Conservation (phyloP, 2,329 filamentous ascomycete species). For the Coniochaeta prunicola region DNA sequence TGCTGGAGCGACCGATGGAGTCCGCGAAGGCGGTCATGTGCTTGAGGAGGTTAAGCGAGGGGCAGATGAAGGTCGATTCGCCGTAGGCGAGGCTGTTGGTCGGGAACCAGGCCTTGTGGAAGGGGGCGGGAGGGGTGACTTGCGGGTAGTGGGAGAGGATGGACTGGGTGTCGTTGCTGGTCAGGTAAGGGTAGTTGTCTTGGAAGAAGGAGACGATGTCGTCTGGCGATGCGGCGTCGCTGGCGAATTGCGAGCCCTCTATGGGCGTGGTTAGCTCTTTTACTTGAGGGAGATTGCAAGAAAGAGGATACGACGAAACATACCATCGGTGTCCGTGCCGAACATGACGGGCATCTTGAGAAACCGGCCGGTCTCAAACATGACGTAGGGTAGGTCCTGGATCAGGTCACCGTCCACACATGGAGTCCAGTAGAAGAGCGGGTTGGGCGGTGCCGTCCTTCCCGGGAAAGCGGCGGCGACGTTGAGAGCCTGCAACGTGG, state of each 20-base stretch:
- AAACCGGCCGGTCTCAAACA: slow-evolving; percentile 32
- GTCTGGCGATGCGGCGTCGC: slow-evolving; percentile 24
- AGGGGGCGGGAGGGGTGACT: slow-evolving; percentile 18
- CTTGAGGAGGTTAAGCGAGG: slow-evolving; percentile 29
- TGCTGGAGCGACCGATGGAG: slow-evolving; percentile 7
- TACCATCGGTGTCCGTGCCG: slow-evolving; percentile 35
- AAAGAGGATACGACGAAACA: no score
- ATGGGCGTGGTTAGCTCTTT: slow-evolving; percentile 2
- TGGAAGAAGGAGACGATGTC: slow-evolving; percentile 32
- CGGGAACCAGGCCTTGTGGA: slow-evolving; percentile 36
- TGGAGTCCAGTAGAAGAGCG: slow-evolving; percentile 44
- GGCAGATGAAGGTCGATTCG: slow-evolving; percentile 38
- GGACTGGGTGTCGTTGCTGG: slow-evolving; percentile 21
- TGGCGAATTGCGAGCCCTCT: slow-evolving; percentile 40
- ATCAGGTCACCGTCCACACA: slow-evolving; percentile 41
- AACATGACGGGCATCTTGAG: slow-evolving; percentile 36
- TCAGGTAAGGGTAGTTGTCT: slow-evolving; percentile 40
- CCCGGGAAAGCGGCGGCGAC: slow-evolving; percentile 30
- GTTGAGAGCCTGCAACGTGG: slow-evolving; percentile 33
- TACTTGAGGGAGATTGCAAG: not conserved
- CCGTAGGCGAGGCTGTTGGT: slow-evolving; percentile 33
- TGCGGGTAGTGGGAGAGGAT: slow-evolving; percentile 32
- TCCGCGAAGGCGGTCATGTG: slow-evolving; percentile 14
- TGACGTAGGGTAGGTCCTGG: slow-evolving; percentile 29
- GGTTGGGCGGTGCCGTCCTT: slow-evolving; percentile 17